These are phyloP conservation scores for Neurospora pannonica DNA, from an alignment of 495 filamentous ascomycete species.

Conservation along the genomic window DNA sequence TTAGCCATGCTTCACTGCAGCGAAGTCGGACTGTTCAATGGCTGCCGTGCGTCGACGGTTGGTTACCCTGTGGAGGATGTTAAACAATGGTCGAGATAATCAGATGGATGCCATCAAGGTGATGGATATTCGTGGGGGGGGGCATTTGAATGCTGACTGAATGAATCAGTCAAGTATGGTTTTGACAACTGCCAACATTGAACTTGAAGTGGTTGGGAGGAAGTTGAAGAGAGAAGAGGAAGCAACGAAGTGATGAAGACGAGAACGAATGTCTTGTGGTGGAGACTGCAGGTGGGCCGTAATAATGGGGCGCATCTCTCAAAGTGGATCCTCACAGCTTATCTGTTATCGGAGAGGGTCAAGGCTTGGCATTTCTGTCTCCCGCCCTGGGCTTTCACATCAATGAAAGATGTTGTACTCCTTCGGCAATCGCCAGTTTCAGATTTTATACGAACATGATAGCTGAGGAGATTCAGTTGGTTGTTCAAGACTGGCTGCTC, in stretches of 20 bases:
- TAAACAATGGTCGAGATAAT: neutral
- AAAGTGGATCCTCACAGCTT: neutral
- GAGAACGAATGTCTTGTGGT: neutral
- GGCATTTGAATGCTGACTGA: neutral
- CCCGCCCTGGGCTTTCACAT: too few species aligned
- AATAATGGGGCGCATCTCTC: neutral
- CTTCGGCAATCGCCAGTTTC: too few species aligned
- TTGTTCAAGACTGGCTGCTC: neutral
- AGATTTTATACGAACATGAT: neutral
- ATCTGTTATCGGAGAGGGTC: neutral
- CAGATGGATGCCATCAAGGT: neutral
- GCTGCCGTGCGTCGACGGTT: neutral
- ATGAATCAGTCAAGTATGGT: neutral
- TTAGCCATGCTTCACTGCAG: neutral
- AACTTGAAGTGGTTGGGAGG: neutral
- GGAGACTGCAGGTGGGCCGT: neutral
- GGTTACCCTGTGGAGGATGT: neutral
- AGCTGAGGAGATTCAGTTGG: neutral
- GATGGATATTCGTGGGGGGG: neutral
- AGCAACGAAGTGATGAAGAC: neutral
- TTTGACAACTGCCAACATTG: neutral
- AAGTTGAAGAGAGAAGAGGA: neutral
- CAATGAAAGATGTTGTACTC: too few species aligned
- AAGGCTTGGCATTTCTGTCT: neutral
- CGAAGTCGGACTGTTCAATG: neutral